Evolutionary conservation across 2,329 filamentous ascomycete species (phyloP).

Genomic region (Talaromyces rugulosus): DNA sequence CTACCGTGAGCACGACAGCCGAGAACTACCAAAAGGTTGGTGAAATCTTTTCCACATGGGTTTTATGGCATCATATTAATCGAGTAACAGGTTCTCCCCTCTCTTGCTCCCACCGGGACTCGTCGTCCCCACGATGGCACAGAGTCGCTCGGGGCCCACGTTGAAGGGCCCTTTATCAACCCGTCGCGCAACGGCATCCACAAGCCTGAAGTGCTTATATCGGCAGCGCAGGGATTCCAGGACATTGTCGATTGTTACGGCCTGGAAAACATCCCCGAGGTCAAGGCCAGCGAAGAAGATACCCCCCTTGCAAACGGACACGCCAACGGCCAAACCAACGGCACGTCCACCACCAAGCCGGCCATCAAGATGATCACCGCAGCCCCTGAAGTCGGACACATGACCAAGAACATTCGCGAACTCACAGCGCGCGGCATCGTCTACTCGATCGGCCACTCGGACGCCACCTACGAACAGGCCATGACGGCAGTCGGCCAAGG

Average conservation of each 20-base stretch:
- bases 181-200: slow-evolving; percentile 84
- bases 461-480: slow-evolving; percentile 80
- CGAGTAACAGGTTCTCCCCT: slow-evolving; percentile 57
- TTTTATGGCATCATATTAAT: neutral
- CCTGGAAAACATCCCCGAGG: slow-evolving; percentile 54
- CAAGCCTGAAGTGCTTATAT: slow-evolving; percentile 65
- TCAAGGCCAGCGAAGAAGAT: neutral
- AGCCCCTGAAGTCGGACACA: slow-evolving; percentile 73
- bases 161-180: slow-evolving; percentile 84
- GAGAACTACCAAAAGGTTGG: slow-evolving; percentile 73
- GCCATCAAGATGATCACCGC: slow-evolving; percentile 76
- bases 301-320: slow-evolving; percentile 8
- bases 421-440: slow-evolving; percentile 64
- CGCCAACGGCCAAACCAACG: slow-evolving; percentile 5
- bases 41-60: neutral
- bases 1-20: slow-evolving; percentile 68
- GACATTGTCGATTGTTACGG: slow-evolving; percentile 60
- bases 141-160: slow-evolving; percentile 84
- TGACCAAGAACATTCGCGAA: slow-evolving; percentile 64
- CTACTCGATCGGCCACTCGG: slow-evolving; percentile 79
- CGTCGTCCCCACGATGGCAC: slow-evolving; percentile 65
- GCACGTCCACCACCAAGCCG: slow-evolving; percentile 11
- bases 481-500: slow-evolving; percentile 67
- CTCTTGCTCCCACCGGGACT: slow-evolving; percentile 67
- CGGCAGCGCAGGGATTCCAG: slow-evolving; percentile 56